A percentile compares a stretch with the other conserved stretches of the same genome.
phyloP scores from a whole-genome alignment of 768 basidiomycete genomes.

The Leccinellum albellum region DNA sequence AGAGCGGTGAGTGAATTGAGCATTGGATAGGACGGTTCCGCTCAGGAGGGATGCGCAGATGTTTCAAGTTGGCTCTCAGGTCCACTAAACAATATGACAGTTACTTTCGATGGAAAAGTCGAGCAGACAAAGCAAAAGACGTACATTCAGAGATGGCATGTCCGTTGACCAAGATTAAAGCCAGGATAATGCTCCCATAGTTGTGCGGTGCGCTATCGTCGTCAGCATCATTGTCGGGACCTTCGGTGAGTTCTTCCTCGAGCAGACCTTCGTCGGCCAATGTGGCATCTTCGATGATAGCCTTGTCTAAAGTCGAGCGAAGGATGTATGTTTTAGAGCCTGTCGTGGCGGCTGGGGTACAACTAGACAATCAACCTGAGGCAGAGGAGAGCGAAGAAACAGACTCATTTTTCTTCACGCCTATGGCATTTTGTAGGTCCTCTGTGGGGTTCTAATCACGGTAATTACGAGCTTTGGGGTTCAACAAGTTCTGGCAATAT shows the following conservation, averaged over 20 bases:
- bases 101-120: neutral
- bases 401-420: slow-evolving; percentile 67
- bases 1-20: slow-evolving; percentile 47
- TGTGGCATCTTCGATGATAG: slow-evolving; percentile 60
- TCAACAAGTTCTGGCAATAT: slow-evolving; percentile 80
- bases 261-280: slow-evolving; percentile 41
- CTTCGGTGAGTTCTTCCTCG: slow-evolving; percentile 51
- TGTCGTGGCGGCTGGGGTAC: slow-evolving; percentile 38
- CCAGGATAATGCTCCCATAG: slow-evolving; percentile 71
- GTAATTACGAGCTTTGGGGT: slow-evolving; percentile 55
- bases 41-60: slow-evolving; percentile 57
- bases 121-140: slow-evolving; percentile 5
- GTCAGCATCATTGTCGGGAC: slow-evolving; percentile 43
- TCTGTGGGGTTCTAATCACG: slow-evolving; percentile 37
- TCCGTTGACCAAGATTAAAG: slow-evolving; percentile 80
- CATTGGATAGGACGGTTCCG: slow-evolving; percentile 47
- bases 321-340: slow-evolving; percentile 82
- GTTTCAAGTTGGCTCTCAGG: slow-evolving; percentile 64
- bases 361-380: neutral
- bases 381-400: neutral
- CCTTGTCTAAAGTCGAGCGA: slow-evolving; percentile 64
- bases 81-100: slow-evolving; percentile 70
- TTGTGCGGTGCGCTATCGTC: slow-evolving; percentile 48
- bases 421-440: slow-evolving; percentile 49
- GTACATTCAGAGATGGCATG: slow-evolving; percentile 70